Conservation (phyloP, 1,139 yeast genomes). For the Saccharomycopsis phalli region DNA sequence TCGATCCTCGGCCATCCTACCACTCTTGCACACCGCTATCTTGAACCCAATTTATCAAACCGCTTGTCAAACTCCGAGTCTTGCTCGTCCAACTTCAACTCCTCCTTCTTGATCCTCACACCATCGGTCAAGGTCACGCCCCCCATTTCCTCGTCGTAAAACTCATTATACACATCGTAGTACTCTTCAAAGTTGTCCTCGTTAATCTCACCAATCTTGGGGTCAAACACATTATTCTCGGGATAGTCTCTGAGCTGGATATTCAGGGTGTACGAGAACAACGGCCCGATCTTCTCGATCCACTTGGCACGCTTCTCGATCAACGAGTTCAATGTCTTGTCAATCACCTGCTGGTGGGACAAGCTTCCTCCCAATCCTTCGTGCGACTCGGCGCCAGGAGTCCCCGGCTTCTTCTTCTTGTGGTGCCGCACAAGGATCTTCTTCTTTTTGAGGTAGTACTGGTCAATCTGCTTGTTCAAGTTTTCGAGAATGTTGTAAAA, state of each 20-base stretch:
- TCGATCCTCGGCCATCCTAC: too few species aligned
- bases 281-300: constrained; percentile 82
- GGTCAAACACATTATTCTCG: constrained; percentile 43
- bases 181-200: constrained; percentile 37
- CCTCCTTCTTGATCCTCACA: constrained; percentile 13
- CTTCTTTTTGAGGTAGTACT: constrained; percentile 77
- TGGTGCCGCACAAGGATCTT: constrained; percentile 78
- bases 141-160: constrained; percentile 35
- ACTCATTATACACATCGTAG: constrained; percentile 25
- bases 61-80: too few species aligned
- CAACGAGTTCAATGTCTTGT: constrained; percentile 67
- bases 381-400: constrained; percentile 3
- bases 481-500: constrained; percentile 85
- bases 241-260: constrained; percentile 62
- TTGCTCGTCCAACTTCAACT: constrained; percentile 12
- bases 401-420: constrained; percentile 35
- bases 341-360: constrained; percentile 46
- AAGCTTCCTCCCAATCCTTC: constrained; percentile 28
- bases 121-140: constrained; percentile 18
- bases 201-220: constrained; percentile 30
- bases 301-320: constrained; percentile 82
- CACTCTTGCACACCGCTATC: too few species aligned
- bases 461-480: constrained; percentile 93
- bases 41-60: too few species aligned
- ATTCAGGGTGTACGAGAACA: constrained; percentile 56